Conservation (phyloP, 73 alveolate species). For the Tetrahymena thermophila region DNA sequence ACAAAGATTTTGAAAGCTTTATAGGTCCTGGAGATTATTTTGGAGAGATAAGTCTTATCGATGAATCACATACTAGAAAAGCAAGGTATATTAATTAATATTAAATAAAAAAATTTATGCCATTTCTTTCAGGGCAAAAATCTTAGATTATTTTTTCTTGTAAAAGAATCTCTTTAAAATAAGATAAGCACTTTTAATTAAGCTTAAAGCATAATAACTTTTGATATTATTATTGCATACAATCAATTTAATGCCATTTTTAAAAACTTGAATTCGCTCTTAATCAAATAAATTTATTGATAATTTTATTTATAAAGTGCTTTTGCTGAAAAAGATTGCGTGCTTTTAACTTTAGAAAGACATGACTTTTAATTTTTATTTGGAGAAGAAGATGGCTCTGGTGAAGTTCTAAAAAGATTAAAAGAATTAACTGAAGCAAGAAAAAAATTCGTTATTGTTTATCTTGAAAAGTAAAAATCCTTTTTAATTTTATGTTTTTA, state of each 20-base stretch:
- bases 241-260: too few relatives aligned
- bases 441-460: background rate
- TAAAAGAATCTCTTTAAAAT: too few relatives aligned
- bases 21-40: slow-evolving; percentile 34
- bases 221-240: too few relatives aligned
- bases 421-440: background rate
- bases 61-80: background rate
- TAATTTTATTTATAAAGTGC: background rate
- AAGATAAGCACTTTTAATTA: too few relatives aligned
- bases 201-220: too few relatives aligned
- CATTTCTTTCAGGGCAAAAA: too few relatives aligned
- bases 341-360: background rate
- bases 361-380: background rate
- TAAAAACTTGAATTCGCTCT: too few relatives aligned
- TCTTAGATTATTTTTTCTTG: too few relatives aligned
- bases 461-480: background rate
- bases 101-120: too few relatives aligned
- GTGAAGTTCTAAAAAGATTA: background rate
- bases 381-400: background rate
- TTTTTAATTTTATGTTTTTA: background rate
- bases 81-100: background rate
- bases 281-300: background rate
- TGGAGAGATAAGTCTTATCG: slow-evolving; percentile 19
- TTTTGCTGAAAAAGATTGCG: background rate
- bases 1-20: slow-evolving; percentile 30